Evolutionary conservation across 345 rosid genomes (phyloP).

Genomic region (Eucalyptus marginata): DNA sequence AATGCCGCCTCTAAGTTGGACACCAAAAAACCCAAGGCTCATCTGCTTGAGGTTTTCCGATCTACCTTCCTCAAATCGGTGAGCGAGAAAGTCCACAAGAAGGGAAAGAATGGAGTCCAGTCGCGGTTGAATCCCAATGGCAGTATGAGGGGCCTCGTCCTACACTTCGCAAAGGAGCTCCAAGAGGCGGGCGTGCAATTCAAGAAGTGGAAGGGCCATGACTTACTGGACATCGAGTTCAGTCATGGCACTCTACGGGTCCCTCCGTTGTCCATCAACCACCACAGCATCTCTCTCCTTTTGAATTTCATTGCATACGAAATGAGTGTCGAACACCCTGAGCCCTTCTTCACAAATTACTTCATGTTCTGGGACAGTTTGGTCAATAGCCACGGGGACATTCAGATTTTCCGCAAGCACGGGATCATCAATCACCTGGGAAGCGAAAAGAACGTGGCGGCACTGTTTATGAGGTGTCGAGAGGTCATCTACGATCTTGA

Average conservation of each 20-base stretch:
- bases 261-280: not conserved
- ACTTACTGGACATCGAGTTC: not conserved
- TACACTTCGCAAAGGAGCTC: not conserved
- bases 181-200: not conserved
- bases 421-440: not conserved
- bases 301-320: not conserved
- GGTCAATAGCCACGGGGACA: not conserved
- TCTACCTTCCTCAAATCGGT: not conserved
- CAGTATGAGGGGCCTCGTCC: not conserved
- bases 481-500: not conserved
- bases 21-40: not conserved
- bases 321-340: not conserved
- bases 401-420: not conserved
- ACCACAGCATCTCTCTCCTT: not conserved
- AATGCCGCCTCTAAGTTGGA: not conserved
- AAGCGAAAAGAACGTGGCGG: not conserved
- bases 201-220: not conserved
- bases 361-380: not conserved
- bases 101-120: not conserved
- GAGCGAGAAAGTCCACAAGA: not conserved
- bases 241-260: not conserved
- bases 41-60: not conserved
- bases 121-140: not conserved
- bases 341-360: constrained; percentile 1
- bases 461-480: not conserved